Evolutionary conservation across 371 early-diverging fungal genomes (phyloP).

Genomic region (Mortierella sp.): DNA sequence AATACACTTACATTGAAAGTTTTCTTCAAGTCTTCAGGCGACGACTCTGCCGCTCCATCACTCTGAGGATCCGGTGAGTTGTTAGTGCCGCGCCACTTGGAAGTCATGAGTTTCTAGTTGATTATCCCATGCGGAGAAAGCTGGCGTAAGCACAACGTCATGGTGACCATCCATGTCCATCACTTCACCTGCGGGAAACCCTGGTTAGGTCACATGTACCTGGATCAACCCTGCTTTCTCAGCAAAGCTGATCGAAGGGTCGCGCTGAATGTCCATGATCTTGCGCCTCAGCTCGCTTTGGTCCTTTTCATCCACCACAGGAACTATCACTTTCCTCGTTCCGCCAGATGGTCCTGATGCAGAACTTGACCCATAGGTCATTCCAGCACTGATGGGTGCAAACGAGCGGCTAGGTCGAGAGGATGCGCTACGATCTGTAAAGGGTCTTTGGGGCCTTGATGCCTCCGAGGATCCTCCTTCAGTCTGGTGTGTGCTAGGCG

Average conservation of each 20-base stretch:
- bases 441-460: neutral
- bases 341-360: neutral
- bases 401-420: conserved; percentile 1
- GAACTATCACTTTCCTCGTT: conserved; percentile 9
- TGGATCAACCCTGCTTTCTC: conserved; percentile 81
- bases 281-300: conserved; percentile 62
- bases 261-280: conserved; percentile 64
- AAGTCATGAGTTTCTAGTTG: conserved; percentile 64
- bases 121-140: neutral
- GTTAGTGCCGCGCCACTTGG: conserved; percentile 45
- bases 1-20: conserved; percentile 61
- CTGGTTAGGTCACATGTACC: conserved; percentile 51
- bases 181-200: too few species aligned
- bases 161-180: too few species aligned
- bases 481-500: neutral
- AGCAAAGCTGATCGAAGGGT: conserved; percentile 59
- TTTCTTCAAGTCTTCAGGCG: conserved; percentile 56
- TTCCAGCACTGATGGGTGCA: neutral
- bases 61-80: conserved; percentile 11
- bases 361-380: conserved; percentile 4
- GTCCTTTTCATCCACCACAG: conserved; percentile 34
- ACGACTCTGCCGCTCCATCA: conserved; percentile 55
- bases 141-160: neutral
- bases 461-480: neutral
- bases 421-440: neutral